Base-by-base conservation (phyloP, 1,284 basidiomycete genomes). In the Trametes pubescens region DNA sequence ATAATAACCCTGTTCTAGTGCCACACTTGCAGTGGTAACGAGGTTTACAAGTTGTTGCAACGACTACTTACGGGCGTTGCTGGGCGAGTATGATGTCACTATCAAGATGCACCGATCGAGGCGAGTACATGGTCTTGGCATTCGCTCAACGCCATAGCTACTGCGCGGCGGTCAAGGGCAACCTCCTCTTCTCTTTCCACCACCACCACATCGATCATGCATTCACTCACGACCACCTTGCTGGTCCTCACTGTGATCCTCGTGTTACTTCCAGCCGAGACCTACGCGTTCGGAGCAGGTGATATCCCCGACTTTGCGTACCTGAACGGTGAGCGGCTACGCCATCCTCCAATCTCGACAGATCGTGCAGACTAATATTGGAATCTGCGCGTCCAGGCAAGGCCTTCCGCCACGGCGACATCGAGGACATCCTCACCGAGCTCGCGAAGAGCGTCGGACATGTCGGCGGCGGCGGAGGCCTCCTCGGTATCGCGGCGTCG, bases 391-490 rank as follows among this genome's bases (percentile, higher is more conserved):
- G 22, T 57, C 29, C 69, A 87, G 86, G 84, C 75, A 91, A 90
- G 75, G 90, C 90, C 0, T 92, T 88, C 77, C 82, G 90, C 59
- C 90, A 92, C 80, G 89, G 90, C 16, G 91, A 93, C 71, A 91
- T 92, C 61, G 86, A 88, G 76, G 84, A 82, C 66, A 81, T 87
- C 62, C 80, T 89, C 26, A 80, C 81, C 53, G 82, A 81, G 37
- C 76, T 91, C 16, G 82, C 82, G 61, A 91, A 91, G 74, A 79
- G 80, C 44, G 84, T 82, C 24, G 86, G 85, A 47, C 78, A 77
- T 51, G 82, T 76, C 2, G 75, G 77, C 18, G 81, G 82, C n/a
- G 80, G 80, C 38, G 78, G 82, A 16, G 80, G 83, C 38, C 69
- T 87, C 34, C 70, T 87, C 26, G 79, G 81, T 6, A 81, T 87